Evolutionary conservation across 768 basidiomycete genomes (phyloP).

Genomic region (Mycena crocata): DNA sequence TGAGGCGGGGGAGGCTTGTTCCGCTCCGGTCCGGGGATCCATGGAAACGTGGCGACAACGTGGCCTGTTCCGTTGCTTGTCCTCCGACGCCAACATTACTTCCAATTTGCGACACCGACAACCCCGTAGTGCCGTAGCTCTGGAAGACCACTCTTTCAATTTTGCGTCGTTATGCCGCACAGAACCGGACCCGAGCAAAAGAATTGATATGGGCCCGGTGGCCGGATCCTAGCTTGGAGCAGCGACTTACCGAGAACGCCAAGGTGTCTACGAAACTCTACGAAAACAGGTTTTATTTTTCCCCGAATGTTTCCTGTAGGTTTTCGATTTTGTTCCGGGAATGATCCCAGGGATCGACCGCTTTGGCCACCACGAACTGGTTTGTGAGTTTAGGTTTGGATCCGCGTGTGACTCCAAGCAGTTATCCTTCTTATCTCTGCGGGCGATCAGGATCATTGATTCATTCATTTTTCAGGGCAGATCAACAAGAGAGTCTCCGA

Average conservation of each 20-base stretch:
- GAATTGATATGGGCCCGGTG: neutral
- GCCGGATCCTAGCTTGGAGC: neutral
- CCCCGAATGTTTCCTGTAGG: neutral
- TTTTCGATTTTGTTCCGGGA: neutral
- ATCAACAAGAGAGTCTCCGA: conserved; percentile 13
- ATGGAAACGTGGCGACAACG: conserved; percentile 53
- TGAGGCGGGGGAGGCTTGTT: conserved; percentile 30
- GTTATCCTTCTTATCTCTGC: too few relatives aligned
- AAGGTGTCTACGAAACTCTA: too few relatives aligned
- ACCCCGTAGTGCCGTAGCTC: conserved; percentile 35
- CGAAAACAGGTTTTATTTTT: neutral
- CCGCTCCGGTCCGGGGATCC: conserved; percentile 43
- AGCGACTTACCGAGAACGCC: too few relatives aligned
- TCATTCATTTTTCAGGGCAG: too few relatives aligned
- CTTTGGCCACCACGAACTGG: neutral
- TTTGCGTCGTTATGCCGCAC: conserved; percentile 27
- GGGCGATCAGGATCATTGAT: too few relatives aligned
- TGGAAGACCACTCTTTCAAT: neutral
- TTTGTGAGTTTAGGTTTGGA: conserved; percentile 24
- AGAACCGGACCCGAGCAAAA: neutral
- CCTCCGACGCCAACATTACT: too few relatives aligned
- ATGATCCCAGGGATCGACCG: neutral
- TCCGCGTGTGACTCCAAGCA: conserved; percentile 1
- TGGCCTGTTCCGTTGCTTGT: conserved; percentile 51
- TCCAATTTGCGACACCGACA: conserved; percentile 38